These are phyloP conservation scores for Stephania cephalantha DNA, from an alignment of 164 flowering plant species.

Conservation along the genomic window DNA sequence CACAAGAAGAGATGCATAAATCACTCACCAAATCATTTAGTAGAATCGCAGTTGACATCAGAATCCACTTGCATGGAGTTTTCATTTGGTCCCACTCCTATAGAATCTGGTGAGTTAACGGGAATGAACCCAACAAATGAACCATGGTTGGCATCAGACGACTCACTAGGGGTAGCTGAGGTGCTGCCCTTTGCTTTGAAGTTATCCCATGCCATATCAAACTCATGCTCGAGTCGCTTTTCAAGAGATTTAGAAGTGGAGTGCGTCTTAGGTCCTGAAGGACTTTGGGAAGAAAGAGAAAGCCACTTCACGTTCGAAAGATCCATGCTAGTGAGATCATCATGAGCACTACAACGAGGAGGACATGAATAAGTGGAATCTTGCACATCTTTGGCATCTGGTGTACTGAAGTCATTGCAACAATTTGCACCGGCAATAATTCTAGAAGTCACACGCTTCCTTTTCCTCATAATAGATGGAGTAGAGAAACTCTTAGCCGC, in stretches of 20 bases:
- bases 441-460: constrained; percentile 14
- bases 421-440: constrained; percentile 6
- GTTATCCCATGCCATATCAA: constrained; percentile 27
- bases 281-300: constrained; percentile 19
- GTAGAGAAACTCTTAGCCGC: constrained; percentile 37
- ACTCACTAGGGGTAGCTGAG: constrained; percentile 12
- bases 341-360: not conserved
- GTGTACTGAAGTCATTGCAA: constrained; percentile 14
- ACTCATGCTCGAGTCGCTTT: constrained; percentile 26
- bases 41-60: constrained; percentile 3
- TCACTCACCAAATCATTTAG: constrained; percentile 15
- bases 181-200: constrained; percentile 8
- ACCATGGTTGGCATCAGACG: constrained; percentile 10
- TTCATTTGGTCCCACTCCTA: constrained; percentile 3
- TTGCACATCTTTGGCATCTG: constrained; percentile 14
- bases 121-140: constrained; percentile 1
- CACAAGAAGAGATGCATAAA: not conserved
- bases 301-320: constrained; percentile 17
- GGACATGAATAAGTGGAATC: constrained; percentile 3
- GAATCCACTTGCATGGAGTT: constrained; percentile 9
- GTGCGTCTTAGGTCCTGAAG: constrained; percentile 4
- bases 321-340: constrained; percentile 9
- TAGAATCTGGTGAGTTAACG: constrained; percentile 15
- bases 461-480: constrained; percentile 51
- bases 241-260: constrained; percentile 24